These are phyloP conservation scores for Talaromyces sp. DNA, from an alignment of 2,329 filamentous ascomycete species.

Conservation along the genomic window DNA sequence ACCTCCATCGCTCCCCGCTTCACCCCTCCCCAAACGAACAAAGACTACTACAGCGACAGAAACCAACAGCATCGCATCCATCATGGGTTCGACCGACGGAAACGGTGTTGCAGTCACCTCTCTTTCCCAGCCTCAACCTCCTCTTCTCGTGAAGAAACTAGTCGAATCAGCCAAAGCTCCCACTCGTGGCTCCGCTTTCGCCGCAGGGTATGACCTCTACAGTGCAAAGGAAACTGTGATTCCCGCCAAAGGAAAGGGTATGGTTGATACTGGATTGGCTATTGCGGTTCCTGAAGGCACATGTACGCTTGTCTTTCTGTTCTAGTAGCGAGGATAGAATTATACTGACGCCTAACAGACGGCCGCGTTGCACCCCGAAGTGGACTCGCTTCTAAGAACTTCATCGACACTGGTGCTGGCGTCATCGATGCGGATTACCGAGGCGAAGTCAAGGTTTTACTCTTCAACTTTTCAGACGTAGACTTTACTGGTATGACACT, in stretches of 20 bases:
- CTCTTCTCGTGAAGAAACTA: constrained; percentile 84
- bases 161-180: constrained; percentile 75
- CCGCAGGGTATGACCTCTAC: constrained; percentile 94
- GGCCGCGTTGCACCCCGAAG: constrained; percentile 86
- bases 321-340: not conserved
- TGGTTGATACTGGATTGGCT: constrained; percentile 87
- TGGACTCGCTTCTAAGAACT: constrained; percentile 89
- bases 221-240: constrained; percentile 70
- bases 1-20: constrained; percentile 63
- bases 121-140: constrained; percentile 55
- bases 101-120: constrained; percentile 34
- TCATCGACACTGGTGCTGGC: constrained; percentile 92
- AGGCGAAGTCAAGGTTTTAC: constrained; percentile 86
- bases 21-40: constrained; percentile 76
- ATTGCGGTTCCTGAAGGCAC: constrained; percentile 89
- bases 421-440: constrained; percentile 98
- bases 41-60: constrained; percentile 62
- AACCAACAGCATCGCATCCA: constrained; percentile 22
- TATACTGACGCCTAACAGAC: constrained; percentile 53
- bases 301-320: constrained; percentile 57
- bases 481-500: constrained; percentile 61
- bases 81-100: constrained; percentile 28
- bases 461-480: constrained; percentile 85
- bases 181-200: constrained; percentile 82
- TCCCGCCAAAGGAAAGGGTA: constrained; percentile 75